A percentile compares a stretch with the other conserved stretches of the same genome.
These are phyloP conservation scores for Candida piceae DNA, from an alignment of 805 yeast species.

Conservation along the genomic window DNA sequence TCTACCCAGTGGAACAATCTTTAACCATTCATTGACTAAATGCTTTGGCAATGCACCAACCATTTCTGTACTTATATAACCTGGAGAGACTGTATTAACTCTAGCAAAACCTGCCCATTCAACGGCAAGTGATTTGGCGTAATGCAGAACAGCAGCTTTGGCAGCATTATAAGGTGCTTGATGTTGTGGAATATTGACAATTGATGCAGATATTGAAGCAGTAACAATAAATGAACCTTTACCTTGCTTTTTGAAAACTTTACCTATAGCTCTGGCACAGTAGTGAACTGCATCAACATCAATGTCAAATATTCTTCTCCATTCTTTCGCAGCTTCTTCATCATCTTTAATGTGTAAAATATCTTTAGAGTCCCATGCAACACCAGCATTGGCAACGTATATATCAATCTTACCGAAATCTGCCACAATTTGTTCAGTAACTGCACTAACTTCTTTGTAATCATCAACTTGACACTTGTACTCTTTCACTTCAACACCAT, in stretches of 20 bases:
- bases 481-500: conserved; percentile 59
- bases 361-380: conserved; percentile 71
- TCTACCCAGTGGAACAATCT: conserved; percentile 63
- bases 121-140: conserved; percentile 72
- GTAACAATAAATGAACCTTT: conserved; percentile 78
- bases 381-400: conserved; percentile 88
- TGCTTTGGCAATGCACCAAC: conserved; percentile 43
- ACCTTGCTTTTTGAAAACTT: conserved; percentile 66
- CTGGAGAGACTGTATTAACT: conserved; percentile 78
- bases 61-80: conserved; percentile 76
- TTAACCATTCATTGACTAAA: conserved; percentile 44
- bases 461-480: conserved; percentile 56
- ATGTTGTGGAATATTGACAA: conserved; percentile 80
- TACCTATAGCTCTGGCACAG: conserved; percentile 71
- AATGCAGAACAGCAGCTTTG: conserved; percentile 77
- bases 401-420: conserved; percentile 81
- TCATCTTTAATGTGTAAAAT: conserved; percentile 36
- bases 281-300: conserved; percentile 64
- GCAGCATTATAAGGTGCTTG: conserved; percentile 86
- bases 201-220: conserved; percentile 86
- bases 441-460: conserved; percentile 41
- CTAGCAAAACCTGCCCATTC: conserved; percentile 92
- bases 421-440: conserved; percentile 44
- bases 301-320: conserved; percentile 68
- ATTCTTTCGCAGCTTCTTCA: conserved; percentile 48